phyloP scores from a whole-genome alignment of 1,284 basidiomycete genomes.

The Moesziomyces antarcticus region DNA sequence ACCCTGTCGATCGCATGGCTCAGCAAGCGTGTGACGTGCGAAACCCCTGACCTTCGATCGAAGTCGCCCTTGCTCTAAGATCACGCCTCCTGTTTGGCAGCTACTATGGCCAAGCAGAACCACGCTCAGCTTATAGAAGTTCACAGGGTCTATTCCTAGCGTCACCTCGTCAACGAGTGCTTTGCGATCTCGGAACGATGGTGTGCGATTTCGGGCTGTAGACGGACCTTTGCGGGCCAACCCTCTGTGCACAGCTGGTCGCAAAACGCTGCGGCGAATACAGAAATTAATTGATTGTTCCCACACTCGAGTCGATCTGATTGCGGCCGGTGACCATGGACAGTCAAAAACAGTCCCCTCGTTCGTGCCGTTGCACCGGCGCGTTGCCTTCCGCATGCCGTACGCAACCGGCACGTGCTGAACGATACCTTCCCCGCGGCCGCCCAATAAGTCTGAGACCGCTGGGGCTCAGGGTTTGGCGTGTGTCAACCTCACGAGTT shows the following conservation, averaged over 20 bases:
- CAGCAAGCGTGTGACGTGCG: not conserved
- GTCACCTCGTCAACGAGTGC: not conserved
- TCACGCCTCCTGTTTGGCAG: not conserved
- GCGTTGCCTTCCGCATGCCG: not conserved
- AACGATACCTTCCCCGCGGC: not conserved
- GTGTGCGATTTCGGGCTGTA: not conserved
- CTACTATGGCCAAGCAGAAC: no score
- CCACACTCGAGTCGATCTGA: conserved; percentile 15
- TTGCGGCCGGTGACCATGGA: conserved; percentile 6
- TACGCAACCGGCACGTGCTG: not conserved
- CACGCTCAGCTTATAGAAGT: no score
- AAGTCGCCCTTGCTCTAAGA: not conserved
- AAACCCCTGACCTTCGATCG: not conserved
- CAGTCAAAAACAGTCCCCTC: conserved; percentile 4
- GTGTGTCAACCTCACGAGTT: not conserved
- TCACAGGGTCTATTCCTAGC: no score
- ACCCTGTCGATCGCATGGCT: conserved; percentile 15
- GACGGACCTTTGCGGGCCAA: not conserved
- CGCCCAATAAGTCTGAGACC: not conserved
- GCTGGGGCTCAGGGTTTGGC: not conserved
- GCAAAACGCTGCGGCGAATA: not conserved
- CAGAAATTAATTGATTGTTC: not conserved
- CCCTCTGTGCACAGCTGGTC: not conserved
- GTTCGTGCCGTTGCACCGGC: conserved; percentile 2
- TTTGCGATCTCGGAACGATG: conserved; percentile 2